These are phyloP conservation scores for Fusarium pseudocircinatum DNA, from an alignment of 2,329 filamentous ascomycete species.

Conservation along the genomic window DNA sequence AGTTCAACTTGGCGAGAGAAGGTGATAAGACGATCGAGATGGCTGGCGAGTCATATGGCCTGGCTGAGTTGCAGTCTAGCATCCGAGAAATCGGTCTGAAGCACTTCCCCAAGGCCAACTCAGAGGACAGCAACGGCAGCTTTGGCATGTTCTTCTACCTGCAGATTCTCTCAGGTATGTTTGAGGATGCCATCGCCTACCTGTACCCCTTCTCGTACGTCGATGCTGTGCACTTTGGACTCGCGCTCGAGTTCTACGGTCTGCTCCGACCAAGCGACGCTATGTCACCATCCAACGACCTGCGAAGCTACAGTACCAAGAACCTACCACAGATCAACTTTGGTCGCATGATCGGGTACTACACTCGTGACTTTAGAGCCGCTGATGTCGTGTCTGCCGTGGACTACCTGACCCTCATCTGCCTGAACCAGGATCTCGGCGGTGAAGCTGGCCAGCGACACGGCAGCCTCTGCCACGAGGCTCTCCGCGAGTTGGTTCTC, in stretches of 20 bases:
- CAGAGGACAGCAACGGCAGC: constrained; percentile 78
- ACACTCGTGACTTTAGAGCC: constrained; percentile 94
- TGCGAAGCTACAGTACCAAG: constrained; percentile 72
- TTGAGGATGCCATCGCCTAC: constrained; percentile 91
- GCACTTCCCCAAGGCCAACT: constrained; percentile 84
- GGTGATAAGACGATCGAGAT: constrained; percentile 71
- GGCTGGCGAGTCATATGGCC: constrained; percentile 71
- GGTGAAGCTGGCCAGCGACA: constrained; percentile 81
- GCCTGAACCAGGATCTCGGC: constrained; percentile 85
- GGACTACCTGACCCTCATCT: constrained; percentile 92
- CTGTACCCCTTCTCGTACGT: constrained; percentile 92
- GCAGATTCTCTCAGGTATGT: constrained; percentile 89
- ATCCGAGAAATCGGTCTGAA: constrained; percentile 90
- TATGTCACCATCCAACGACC: constrained; percentile 75
- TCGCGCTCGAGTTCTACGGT: constrained; percentile 89
- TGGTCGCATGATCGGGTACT: constrained; percentile 90
- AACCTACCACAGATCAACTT: constrained; percentile 89
- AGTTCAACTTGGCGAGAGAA: constrained; percentile 75
- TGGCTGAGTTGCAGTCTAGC: constrained; percentile 77
- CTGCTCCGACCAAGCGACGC: constrained; percentile 88
- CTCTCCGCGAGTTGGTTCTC: constrained; percentile 91
- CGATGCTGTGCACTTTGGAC: constrained; percentile 93
- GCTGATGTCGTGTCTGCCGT: constrained; percentile 89
- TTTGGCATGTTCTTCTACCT: constrained; percentile 95
- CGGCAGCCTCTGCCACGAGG: constrained; percentile 86